phyloP scores from a whole-genome alignment of 257 asterid species.

The Nicotiana noctiflora region DNA sequence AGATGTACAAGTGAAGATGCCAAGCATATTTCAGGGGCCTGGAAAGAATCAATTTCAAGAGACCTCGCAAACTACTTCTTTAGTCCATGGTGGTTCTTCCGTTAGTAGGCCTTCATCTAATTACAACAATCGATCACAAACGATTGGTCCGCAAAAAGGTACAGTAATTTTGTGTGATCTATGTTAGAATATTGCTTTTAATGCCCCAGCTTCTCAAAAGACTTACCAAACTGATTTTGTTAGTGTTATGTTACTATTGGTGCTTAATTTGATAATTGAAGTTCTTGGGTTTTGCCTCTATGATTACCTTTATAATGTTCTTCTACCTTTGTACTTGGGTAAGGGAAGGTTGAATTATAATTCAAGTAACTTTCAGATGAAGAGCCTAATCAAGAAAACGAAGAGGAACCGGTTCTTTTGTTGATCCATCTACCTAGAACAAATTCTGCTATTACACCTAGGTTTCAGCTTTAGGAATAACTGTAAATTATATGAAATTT shows the following conservation, averaged over 20 bases:
- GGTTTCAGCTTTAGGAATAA: neutral
- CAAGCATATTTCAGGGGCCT: conserved; percentile 33
- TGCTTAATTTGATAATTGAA: neutral
- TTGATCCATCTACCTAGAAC: neutral
- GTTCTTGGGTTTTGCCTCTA: conserved; percentile 1
- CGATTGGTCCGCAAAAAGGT: conserved; percentile 66
- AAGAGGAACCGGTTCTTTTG: neutral
- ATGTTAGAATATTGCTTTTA: neutral
- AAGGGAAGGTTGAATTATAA: neutral
- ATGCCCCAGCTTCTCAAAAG: neutral
- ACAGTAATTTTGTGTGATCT: neutral
- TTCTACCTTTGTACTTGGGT: neutral
- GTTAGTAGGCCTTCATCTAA: conserved; percentile 68
- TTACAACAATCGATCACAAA: conserved; percentile 60
- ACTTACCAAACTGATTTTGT: neutral
- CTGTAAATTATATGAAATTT: neutral
- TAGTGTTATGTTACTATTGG: neutral
- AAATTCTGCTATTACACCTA: neutral
- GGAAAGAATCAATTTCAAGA: conserved; percentile 55
- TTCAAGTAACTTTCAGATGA: neutral
- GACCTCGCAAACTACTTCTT: conserved; percentile 35
- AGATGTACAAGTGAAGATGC: conserved; percentile 34
- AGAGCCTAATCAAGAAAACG: neutral
- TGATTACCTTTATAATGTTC: neutral
- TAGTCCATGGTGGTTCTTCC: conserved; percentile 39